These are phyloP conservation scores for Quercus parvula DNA, from an alignment of 306 rosid species.

Conservation along the genomic window DNA sequence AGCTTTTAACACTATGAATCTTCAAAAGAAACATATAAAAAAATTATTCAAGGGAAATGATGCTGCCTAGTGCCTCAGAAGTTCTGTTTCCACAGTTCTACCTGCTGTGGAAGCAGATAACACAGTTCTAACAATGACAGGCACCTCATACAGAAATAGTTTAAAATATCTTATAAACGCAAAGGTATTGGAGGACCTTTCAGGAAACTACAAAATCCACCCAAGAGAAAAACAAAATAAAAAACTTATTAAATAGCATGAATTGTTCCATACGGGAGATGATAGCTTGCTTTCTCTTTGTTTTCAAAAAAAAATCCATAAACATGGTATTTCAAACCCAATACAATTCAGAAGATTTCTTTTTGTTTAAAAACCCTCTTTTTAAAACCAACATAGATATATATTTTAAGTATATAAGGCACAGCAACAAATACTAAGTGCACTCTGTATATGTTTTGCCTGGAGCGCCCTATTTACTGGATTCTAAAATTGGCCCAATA, in stretches of 20 bases:
- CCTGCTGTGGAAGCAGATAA: background rate
- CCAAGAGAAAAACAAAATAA: background rate
- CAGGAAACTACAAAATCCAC: background rate
- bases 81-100: background rate
- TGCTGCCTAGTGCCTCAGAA: background rate
- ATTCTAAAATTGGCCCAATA: constrained; percentile 15
- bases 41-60: background rate
- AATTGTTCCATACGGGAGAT: background rate
- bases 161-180: background rate
- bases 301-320: background rate
- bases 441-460: background rate
- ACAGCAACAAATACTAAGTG: background rate
- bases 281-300: background rate
- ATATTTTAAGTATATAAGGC: background rate
- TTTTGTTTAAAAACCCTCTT: background rate
- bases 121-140: background rate
- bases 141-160: background rate
- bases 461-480: background rate
- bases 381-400: background rate
- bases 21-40: constrained; percentile 6
- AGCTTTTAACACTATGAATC: background rate
- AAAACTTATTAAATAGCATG: background rate
- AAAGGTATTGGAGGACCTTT: background rate
- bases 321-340: background rate
- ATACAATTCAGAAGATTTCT: background rate